These are phyloP conservation scores for Fusarium sp. DNA, from an alignment of 2,329 filamentous ascomycete genomes.

Conservation along the genomic window DNA sequence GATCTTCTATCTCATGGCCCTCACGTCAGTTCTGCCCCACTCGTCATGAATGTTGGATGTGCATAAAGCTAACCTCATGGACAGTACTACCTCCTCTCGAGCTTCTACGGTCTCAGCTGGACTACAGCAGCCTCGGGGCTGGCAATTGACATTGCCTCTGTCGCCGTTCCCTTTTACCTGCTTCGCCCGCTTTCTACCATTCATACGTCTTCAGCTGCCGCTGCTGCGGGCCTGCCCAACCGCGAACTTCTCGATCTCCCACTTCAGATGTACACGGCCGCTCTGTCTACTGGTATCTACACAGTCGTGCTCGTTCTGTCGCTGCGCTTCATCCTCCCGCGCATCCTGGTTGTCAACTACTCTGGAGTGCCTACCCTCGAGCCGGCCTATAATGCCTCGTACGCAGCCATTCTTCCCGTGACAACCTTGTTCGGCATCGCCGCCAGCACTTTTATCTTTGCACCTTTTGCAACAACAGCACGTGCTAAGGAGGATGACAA, in stretches of 20 bases:
- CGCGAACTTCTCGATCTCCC: conserved; percentile 76
- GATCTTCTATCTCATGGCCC: conserved; percentile 82
- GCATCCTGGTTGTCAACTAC: conserved; percentile 82
- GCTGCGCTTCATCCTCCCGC: conserved; percentile 79
- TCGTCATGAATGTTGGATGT: conserved; percentile 5
- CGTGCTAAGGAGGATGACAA: conserved; percentile 65
- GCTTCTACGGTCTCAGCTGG: conserved; percentile 81
- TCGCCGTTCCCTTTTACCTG: conserved; percentile 81
- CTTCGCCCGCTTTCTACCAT: conserved; percentile 77
- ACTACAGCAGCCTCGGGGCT: conserved; percentile 74
- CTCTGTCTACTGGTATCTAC: conserved; percentile 82
- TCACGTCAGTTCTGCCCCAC: conserved; percentile 64
- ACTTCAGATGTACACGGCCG: conserved; percentile 75
- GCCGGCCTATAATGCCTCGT: conserved; percentile 75
- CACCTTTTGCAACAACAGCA: conserved; percentile 72
- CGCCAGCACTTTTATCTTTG: conserved; percentile 83
- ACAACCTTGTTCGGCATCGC: conserved; percentile 75
- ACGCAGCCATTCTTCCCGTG: conserved; percentile 73
- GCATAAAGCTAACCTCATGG: conserved; percentile 32
- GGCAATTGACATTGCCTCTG: conserved; percentile 77
- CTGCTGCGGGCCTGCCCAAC: conserved; percentile 66
- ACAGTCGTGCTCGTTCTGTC: conserved; percentile 79
- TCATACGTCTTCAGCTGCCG: conserved; percentile 68
- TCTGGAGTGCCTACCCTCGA: conserved; percentile 78
- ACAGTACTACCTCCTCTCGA: conserved; percentile 79